A percentile compares a stretch with the other conserved stretches of the same genome.
These are phyloP conservation scores for Phyllosticta citrichinensis DNA, from an alignment of 2,329 filamentous ascomycete genomes.

Conservation along the genomic window DNA sequence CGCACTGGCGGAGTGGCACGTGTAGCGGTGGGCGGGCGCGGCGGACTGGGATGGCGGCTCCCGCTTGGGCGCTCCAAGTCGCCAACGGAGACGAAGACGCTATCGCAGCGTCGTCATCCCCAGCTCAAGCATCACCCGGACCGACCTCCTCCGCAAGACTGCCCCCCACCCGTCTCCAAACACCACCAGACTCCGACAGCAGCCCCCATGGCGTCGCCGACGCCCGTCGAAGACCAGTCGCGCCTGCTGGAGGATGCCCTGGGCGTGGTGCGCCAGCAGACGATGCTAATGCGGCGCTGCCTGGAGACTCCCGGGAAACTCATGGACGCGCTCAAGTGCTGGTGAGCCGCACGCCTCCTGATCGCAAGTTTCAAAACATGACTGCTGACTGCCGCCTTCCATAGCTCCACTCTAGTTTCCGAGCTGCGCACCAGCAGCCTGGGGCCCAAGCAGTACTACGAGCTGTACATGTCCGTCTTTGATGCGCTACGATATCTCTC, in stretches of 20 bases:
- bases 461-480: constrained; percentile 98
- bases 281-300: constrained; percentile 92
- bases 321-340: constrained; percentile 99
- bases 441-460: constrained; percentile 99
- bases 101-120: constrained; percentile 1
- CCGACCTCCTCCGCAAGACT: constrained; percentile 4
- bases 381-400: constrained; percentile 12
- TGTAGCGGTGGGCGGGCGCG: not conserved
- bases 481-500: constrained; percentile 94
- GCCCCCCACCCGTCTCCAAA: constrained; percentile 7
- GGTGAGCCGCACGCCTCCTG: constrained; percentile 45
- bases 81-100: constrained; percentile 8
- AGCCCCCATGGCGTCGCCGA: constrained; percentile 35
- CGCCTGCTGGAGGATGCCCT: constrained; percentile 95
- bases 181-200: constrained; percentile 43
- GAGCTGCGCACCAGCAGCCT: constrained; percentile 94
- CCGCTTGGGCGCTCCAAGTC: constrained; percentile 6
- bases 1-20: not conserved
- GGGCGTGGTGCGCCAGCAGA: constrained; percentile 93
- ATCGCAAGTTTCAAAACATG: not conserved
- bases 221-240: constrained; percentile 51
- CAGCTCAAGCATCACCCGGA: not conserved
- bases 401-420: constrained; percentile 92
- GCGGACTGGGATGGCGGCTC: not conserved
- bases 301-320: constrained; percentile 95